Base-by-base conservation (phyloP, 306 rosid genomes). In the Comarum palustre region DNA sequence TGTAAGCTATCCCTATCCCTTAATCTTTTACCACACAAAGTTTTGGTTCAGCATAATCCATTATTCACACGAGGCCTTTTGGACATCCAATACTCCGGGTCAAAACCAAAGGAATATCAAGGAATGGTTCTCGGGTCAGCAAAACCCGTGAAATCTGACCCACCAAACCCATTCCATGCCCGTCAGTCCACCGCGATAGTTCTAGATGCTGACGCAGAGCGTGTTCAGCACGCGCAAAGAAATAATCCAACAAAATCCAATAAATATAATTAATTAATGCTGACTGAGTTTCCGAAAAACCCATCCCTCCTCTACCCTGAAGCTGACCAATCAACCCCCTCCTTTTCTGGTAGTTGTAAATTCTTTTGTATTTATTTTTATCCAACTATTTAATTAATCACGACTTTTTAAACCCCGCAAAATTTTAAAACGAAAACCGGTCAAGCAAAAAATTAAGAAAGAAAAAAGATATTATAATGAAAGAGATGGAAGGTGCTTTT, bases 281-380 rank as follows among this genome's bases (percentile, higher is more conserved):
- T 67, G 75, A 58, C 66, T 66, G 63, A 71, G 71, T 78, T 60
- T 31, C 27, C 36, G 65, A 29, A 39, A 25, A 58, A 72, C 5
- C 5, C 7, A 34, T 19, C 47, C 29, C 50, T 9, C 57, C 60
- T 64, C 64, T 4, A 60, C 39, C 59, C 59, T 20, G 81, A 66
- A 42, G 73, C 75, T 67, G 81, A 77, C 81, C 78, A 68, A 72
- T 81, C 55, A 59, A 50, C 75, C 31, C 73, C 14, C 69, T 2
- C 6, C 34, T 80, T 20, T 31, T 13, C 19, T 25, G 63, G 3
- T 20, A 41, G n/a, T 47, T 46, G 72, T 46, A 48, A 31, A 9
- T 27, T 38, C 0, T 15, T 62, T 1, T 5, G 8, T 14, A 0
- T 29, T 25, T 0, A 8, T 61, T 4, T 38, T 38, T 6, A 36